A percentile compares a stretch with the other conserved stretches of the same genome.
Evolutionary conservation across 2,329 filamentous ascomycete species (phyloP).

Genomic region (Intubia oerlemansii): DNA sequence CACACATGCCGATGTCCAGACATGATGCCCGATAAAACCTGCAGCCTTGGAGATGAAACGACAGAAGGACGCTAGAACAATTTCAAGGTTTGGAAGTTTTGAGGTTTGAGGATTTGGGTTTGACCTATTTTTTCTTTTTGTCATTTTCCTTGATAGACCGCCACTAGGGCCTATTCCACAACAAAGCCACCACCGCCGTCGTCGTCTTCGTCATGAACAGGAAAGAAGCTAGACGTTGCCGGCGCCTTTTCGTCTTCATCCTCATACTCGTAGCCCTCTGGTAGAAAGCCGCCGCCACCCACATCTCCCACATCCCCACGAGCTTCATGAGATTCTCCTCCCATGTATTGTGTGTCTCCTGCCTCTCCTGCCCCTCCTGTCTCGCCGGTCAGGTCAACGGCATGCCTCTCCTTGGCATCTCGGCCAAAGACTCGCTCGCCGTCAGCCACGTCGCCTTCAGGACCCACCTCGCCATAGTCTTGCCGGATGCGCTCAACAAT

Average conservation of each 20-base stretch:
- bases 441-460: constrained; percentile 18
- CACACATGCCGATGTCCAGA: no score
- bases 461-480: constrained; percentile 45
- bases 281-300: no score
- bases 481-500: constrained; percentile 57
- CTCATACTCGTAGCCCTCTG: constrained; percentile 31
- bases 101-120: no score
- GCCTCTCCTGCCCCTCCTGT: no score
- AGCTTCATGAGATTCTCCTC: no score
- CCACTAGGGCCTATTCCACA: constrained; percentile 1
- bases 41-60: neutral
- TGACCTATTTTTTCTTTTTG: neutral
- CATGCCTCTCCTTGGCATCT: no score
- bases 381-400: no score
- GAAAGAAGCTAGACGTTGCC: constrained; percentile 25
- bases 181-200: constrained; percentile 9
- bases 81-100: no score
- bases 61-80: no score
- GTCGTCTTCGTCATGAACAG: constrained; percentile 19
- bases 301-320: no score
- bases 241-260: constrained; percentile 13
- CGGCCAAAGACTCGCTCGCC: no score
- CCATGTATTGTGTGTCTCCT: no score
- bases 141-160: neutral
- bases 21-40: neutral